Evolutionary conservation across 768 basidiomycete genomes (phyloP).

Genomic region (Rhodotorula toruloides): DNA sequence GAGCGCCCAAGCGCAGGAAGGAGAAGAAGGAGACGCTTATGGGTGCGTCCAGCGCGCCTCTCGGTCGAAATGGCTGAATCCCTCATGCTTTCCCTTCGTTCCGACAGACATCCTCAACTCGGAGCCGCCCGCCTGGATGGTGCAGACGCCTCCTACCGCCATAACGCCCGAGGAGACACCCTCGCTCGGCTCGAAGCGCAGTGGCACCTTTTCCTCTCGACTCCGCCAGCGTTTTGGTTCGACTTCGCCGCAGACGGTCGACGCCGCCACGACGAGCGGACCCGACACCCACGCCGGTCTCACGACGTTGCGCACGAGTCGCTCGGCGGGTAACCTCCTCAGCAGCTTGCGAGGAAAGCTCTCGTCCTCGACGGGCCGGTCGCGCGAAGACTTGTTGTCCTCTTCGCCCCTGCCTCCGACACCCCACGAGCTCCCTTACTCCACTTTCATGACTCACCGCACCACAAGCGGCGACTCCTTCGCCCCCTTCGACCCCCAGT

Average conservation of each 20-base stretch:
- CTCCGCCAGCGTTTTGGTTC: constrained; percentile 13
- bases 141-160: neutral
- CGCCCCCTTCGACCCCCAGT: neutral
- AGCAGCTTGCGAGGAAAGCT: neutral
- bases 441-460: too few species aligned
- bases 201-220: neutral
- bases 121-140: constrained; percentile 20
- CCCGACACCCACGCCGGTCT: constrained; percentile 2
- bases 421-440: too few species aligned
- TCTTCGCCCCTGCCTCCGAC: neutral
- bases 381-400: neutral
- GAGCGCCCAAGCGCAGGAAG: constrained; percentile 1
- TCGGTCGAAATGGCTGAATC: rapidly evolving
- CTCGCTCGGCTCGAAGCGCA: neutral
- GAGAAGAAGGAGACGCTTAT: constrained; percentile 28
- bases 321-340: constrained; percentile 10
- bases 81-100: neutral
- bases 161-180: neutral
- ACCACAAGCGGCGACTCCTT: too few species aligned
- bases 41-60: constrained; percentile 5
- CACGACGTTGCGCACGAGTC: constrained; percentile 15
- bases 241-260: neutral
- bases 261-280: neutral
- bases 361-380: neutral
- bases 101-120: constrained; percentile 28